Percentiles rank a stretch among this genome's conserved stretches.
phyloP scores from a whole-genome alignment of 2,329 filamentous ascomycete species.

The Epichloe typhina region DNA sequence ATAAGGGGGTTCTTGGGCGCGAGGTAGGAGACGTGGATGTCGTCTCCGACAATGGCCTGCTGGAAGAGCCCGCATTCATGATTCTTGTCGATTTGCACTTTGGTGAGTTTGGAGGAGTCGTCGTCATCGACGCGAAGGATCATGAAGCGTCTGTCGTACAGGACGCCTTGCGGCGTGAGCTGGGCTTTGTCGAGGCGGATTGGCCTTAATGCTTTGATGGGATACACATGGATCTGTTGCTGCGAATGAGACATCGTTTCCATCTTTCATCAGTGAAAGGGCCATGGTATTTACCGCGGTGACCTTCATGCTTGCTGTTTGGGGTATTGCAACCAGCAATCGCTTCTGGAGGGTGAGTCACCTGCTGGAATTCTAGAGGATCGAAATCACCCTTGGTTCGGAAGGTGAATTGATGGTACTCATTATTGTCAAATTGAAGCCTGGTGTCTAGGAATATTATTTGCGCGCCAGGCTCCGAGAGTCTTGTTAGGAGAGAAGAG shows the following conservation, averaged over 20 bases:
- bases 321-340: too few species aligned
- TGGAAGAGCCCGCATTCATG: conserved; percentile 52
- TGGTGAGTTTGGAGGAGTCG: conserved; percentile 25
- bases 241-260: neutral
- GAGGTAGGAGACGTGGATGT: conserved; percentile 31
- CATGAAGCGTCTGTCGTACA: conserved; percentile 59
- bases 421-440: too few species aligned
- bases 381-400: too few species aligned
- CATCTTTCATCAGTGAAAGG: too few species aligned
- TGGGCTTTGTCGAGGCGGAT: conserved; percentile 38
- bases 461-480: too few species aligned
- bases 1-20: conserved; percentile 26
- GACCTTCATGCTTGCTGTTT: neutral
- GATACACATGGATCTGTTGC: conserved; percentile 51
- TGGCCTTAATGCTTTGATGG: conserved; percentile 59
- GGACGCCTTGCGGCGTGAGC: conserved; percentile 49
- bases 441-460: too few species aligned
- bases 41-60: conserved; percentile 34
- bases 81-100: conserved; percentile 46
- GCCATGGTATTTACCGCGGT: neutral
- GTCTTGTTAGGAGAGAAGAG: too few species aligned
- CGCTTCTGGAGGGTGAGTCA: too few species aligned
- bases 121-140: conserved; percentile 39
- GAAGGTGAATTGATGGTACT: too few species aligned
- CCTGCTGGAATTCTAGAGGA: too few species aligned